Evolutionary conservation across 352 stramenopile species (phyloP).

Genomic region (Saprolegnia parasitica): DNA sequence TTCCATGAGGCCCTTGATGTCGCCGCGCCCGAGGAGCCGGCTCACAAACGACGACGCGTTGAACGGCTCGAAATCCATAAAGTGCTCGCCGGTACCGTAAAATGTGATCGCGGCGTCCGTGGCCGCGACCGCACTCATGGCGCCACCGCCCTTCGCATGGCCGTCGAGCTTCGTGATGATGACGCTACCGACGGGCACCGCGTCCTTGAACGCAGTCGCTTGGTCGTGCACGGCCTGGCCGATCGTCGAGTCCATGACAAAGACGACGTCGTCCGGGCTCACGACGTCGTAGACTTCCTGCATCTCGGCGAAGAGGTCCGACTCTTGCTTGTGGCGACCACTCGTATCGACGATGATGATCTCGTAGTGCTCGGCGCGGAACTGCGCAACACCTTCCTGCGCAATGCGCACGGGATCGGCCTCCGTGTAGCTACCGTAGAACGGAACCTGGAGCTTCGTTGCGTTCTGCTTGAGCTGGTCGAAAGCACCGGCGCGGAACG

Average conservation of each 20-base stretch:
- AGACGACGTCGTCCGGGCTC: constrained; percentile 95
- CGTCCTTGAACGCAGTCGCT: constrained; percentile 92
- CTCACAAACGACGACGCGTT: constrained; percentile 97
- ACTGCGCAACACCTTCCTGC: constrained; percentile 96
- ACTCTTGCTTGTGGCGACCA: constrained; percentile 97
- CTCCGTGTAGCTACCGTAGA: constrained; percentile 98
- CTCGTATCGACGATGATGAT: constrained; percentile 99
- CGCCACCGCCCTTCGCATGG: constrained; percentile 97
- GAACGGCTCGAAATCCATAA: constrained; percentile 98
- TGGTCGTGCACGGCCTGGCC: constrained; percentile 98
- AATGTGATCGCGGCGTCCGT: constrained; percentile 98
- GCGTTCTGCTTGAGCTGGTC: constrained; percentile 99
- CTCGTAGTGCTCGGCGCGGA: constrained; percentile 96
- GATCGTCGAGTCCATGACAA: constrained; percentile 99
- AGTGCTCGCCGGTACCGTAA: constrained; percentile 96
- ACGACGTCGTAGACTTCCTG: constrained; percentile 95
- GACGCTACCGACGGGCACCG: constrained; percentile 95
- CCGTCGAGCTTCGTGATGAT: constrained; percentile 99
- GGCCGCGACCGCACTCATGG: constrained; percentile 95
- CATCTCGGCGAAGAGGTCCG: constrained; percentile 99
- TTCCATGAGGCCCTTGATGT: constrained; percentile 94
- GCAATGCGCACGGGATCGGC: constrained; percentile 97
- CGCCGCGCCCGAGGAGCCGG: constrained; percentile 97
- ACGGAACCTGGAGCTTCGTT: constrained; percentile 96
- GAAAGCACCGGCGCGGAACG: constrained; percentile 97